Percentiles rank a stretch among this genome's conserved stretches.
Conservation (phyloP, 2,329 filamentous ascomycete genomes). For the Aspergillus sp. region DNA sequence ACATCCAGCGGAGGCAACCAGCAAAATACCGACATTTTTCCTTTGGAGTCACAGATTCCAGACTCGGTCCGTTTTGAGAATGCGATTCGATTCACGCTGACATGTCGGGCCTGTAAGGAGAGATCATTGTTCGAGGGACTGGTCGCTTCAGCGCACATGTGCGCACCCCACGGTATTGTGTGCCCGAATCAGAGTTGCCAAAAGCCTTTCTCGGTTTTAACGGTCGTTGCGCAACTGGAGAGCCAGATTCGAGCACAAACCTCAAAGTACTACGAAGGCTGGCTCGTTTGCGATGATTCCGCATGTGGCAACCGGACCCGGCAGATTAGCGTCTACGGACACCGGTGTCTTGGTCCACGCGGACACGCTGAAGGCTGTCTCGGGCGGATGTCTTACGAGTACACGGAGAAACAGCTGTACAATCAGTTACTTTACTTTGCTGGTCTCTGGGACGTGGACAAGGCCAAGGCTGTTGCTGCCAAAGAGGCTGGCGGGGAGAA, state of each 20-base stretch:
- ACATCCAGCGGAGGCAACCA: constrained; percentile 47
- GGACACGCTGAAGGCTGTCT: constrained; percentile 76
- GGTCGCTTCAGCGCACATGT: constrained; percentile 46
- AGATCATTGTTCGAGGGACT: constrained; percentile 71
- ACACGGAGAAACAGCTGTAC: constrained; percentile 81
- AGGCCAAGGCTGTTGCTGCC: constrained; percentile 51
- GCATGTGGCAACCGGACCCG: constrained; percentile 79
- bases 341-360: constrained; percentile 77
- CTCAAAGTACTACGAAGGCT: constrained; percentile 81
- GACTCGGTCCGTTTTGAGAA: constrained; percentile 83
- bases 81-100: constrained; percentile 65
- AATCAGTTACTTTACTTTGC: constrained; percentile 89
- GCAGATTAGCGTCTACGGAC: constrained; percentile 88
- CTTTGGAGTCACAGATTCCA: constrained; percentile 87
- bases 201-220: constrained; percentile 58
- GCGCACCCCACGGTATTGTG: constrained; percentile 65
- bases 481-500: constrained; percentile 46
- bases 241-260: constrained; percentile 70
- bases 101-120: constrained; percentile 72
- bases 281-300: constrained; percentile 82
- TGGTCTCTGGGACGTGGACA: constrained; percentile 81
- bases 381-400: constrained; percentile 82
- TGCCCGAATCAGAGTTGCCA: constrained; percentile 60
- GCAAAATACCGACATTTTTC: constrained; percentile 65
- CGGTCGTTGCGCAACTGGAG: constrained; percentile 79